Evolutionary conservation across 768 basidiomycete species (phyloP).

Genomic region (Mycena rosella): DNA sequence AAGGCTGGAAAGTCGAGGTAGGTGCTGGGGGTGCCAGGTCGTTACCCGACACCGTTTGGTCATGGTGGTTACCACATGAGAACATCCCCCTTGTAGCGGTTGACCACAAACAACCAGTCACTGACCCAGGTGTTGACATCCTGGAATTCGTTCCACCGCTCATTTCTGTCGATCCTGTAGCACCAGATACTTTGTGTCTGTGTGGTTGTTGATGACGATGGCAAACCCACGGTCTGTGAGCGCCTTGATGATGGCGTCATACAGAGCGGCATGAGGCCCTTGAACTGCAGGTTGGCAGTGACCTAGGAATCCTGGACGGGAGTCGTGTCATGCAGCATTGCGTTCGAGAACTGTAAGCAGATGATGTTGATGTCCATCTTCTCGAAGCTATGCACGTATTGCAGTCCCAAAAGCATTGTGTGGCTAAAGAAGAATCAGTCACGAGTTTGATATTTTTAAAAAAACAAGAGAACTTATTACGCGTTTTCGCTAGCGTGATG

Average conservation of each 20-base stretch:
- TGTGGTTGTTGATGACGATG: constrained; percentile 36
- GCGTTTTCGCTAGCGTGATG: constrained; percentile 30
- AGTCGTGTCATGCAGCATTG: constrained; percentile 34
- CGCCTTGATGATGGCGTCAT: constrained; percentile 33
- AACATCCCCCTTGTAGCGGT: constrained; percentile 30
- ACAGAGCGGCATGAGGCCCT: constrained; percentile 31
- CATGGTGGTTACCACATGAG: no score
- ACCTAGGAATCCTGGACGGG: constrained; percentile 24
- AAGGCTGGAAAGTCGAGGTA: no score
- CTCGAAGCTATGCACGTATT: constrained; percentile 37
- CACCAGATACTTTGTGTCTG: constrained; percentile 29
- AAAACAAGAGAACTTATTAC: neutral
- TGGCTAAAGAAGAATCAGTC: constrained; percentile 7
- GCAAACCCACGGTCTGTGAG: constrained; percentile 34
- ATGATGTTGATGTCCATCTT: constrained; percentile 31
- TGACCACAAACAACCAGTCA: constrained; percentile 34
- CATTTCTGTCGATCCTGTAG: constrained; percentile 35
- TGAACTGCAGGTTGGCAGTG: constrained; percentile 36
- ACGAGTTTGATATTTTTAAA: neutral
- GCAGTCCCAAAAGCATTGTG: constrained; percentile 35
- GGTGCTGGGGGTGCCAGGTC: no score
- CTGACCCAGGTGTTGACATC: constrained; percentile 20
- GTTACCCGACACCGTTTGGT: no score
- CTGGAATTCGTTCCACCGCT: constrained; percentile 34
- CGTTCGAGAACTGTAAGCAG: constrained; percentile 33